Evolutionary conservation across 768 basidiomycete species (phyloP).

Genomic region (Leccinellum rugosiceps): DNA sequence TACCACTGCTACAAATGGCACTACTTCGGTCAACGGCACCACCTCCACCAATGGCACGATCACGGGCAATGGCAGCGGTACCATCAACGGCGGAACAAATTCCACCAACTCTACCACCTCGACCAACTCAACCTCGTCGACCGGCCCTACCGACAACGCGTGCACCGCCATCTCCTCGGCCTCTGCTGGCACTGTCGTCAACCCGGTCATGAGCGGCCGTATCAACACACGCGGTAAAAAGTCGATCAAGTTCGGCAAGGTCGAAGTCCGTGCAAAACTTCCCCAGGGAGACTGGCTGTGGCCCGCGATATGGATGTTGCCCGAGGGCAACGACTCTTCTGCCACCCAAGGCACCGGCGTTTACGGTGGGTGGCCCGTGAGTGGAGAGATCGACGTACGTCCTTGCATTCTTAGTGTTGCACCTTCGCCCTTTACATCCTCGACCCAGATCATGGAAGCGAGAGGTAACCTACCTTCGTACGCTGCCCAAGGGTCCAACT

Average conservation of each 20-base stretch:
- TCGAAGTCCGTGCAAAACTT: constrained; percentile 60
- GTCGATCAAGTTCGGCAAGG: constrained; percentile 52
- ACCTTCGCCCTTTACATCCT: neutral
- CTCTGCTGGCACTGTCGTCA: constrained; percentile 37
- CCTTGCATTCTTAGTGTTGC: neutral
- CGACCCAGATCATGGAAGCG: constrained; percentile 49
- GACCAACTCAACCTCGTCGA: constrained; percentile 16
- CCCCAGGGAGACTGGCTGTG: constrained; percentile 48
- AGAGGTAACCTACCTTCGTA: constrained; percentile 47
- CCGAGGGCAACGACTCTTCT: constrained; percentile 23
- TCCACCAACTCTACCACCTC: constrained; percentile 10
- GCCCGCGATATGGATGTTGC: constrained; percentile 34
- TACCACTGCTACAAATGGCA: neutral
- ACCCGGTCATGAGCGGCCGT: constrained; percentile 53
- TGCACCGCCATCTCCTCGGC: constrained; percentile 45
- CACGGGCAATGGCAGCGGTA: neutral
- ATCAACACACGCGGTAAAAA: constrained; percentile 49
- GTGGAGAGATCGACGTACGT: constrained; percentile 59
- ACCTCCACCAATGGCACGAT: neutral
- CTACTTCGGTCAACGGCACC: constrained; percentile 1
- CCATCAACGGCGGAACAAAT: constrained; percentile 13
- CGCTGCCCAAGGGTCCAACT: constrained; percentile 42
- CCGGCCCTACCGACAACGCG: constrained; percentile 22
- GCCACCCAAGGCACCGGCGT: constrained; percentile 19
- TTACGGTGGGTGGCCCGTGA: constrained; percentile 44